Percentiles rank a stretch among this genome's conserved stretches.
Conservation (phyloP, 495 filamentous ascomycete genomes). For the Penicillium paradoxum region DNA sequence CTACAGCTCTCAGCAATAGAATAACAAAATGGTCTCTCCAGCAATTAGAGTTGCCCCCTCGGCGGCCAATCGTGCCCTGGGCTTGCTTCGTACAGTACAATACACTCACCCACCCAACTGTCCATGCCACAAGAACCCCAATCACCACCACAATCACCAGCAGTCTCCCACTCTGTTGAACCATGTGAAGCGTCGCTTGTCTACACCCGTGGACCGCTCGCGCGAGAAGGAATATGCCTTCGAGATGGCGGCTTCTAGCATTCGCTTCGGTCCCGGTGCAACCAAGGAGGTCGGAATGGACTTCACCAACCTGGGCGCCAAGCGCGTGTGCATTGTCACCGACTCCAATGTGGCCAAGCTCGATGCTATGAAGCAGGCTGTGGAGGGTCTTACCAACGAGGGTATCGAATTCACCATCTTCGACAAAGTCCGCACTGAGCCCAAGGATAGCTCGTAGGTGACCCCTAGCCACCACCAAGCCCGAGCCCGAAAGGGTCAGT, state of each 20-base stretch:
- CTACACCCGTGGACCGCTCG: constrained; percentile 65
- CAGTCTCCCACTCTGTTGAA: constrained; percentile 43
- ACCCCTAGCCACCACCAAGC: not conserved
- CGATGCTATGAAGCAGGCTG: constrained; percentile 77
- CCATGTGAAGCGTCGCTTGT: constrained; percentile 57
- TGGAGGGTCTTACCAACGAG: constrained; percentile 69
- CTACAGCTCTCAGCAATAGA: no score
- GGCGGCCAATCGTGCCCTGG: constrained; percentile 70
- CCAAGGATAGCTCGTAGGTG: constrained; percentile 83
- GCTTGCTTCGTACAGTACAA: constrained; percentile 81
- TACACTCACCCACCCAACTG: constrained; percentile 85
- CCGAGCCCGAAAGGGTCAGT: not conserved
- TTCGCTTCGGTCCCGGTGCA: constrained; percentile 89
- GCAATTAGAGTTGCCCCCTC: constrained; percentile 59
- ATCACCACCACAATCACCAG: constrained; percentile 61
- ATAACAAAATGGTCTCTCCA: constrained; percentile 40
- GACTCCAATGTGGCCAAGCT: constrained; percentile 74
- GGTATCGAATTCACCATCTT: constrained; percentile 78
- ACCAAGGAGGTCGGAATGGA: constrained; percentile 99
- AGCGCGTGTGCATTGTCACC: constrained; percentile 86
- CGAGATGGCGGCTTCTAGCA: constrained; percentile 90
- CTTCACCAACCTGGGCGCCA: constrained; percentile 81
- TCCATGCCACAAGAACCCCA: constrained; percentile 86
- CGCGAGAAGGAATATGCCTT: constrained; percentile 95
- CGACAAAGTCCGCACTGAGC: constrained; percentile 74